Evolutionary conservation across 1,139 yeast genomes (phyloP), one percentile per base, ranked within the genome.

Genomic region (Debaryomycetaceae sp.): DNA sequence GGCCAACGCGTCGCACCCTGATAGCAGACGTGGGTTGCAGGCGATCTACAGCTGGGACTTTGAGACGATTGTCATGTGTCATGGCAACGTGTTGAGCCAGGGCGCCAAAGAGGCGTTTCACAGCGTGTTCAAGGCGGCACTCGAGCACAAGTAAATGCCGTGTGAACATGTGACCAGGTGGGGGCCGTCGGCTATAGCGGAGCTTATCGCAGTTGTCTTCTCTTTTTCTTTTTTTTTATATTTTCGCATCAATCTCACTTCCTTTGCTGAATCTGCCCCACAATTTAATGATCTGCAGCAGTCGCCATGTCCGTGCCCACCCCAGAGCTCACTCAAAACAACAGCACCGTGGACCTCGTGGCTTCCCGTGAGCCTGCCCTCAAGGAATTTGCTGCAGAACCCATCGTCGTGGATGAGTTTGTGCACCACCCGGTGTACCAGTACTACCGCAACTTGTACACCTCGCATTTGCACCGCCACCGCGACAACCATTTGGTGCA

Each of bases 21-120:
- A 35, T 19, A 34, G 39, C 7, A 29, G 34, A 11, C 37, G 34
- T 3, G 75, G 64, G 0, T 38, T 71, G 32, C 43, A 55, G 29
- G 53, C 56, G 4, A 54, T 75, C 28, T 40, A 52, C 31, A 34
- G 42, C 9, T 70, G 75, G 76, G 68, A 69, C 28, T 70, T 76
- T 39, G 63, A 69, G 15, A 56, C 59, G 14, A 58, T 77, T 34
- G 67, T 78, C 20, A 61, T 71, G 46, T 72, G 80, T 40, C 85
- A 78, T 45, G 85, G 84, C 5, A 71, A 70, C 34, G 59, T 74
- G 11, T 52, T 76, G 34, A 74, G 71, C 11, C 46, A 48, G 3
- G 55, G 62, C 31, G 77, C 68, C n/a, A 61, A 61, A 37, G 45
- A 48, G 16, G 49, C 46, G 6, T 60, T 56, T 43, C 47, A 48